phyloP scores from a whole-genome alignment of 768 basidiomycete species.

The Leucosporidium creatinivorum region DNA sequence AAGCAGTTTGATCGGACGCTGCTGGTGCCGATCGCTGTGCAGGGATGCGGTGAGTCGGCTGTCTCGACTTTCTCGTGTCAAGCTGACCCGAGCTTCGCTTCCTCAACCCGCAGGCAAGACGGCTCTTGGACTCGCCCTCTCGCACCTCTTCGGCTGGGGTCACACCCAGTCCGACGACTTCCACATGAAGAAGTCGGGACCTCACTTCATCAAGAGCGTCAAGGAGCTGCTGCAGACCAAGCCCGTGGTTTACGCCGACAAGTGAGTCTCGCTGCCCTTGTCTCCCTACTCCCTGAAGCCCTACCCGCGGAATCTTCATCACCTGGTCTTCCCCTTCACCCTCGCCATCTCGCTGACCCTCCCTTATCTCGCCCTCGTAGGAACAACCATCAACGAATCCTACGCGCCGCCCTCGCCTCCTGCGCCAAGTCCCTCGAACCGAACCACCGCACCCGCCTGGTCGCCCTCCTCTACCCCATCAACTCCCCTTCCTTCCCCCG shows the following conservation, averaged over 20 bases:
- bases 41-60: conserved; percentile 70
- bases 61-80: not conserved
- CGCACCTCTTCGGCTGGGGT: conserved; percentile 71
- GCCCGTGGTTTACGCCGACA: conserved; percentile 85
- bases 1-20: conserved; percentile 58
- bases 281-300: not conserved
- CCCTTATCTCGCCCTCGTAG: conserved; percentile 41
- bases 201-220: conserved; percentile 51
- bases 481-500: conserved; percentile 49
- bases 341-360: not conserved
- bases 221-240: conserved; percentile 53
- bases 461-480: conserved; percentile 73
- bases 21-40: conserved; percentile 80
- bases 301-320: conserved; percentile 15
- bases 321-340: not conserved
- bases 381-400: conserved; percentile 81
- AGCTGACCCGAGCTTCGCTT: not conserved
- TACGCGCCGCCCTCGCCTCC: conserved; percentile 63
- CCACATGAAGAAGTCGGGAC: conserved; percentile 61
- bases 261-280: conserved; percentile 49
- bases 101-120: conserved; percentile 66
- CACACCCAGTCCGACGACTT: conserved; percentile 95
- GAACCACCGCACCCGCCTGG: conserved; percentile 51
- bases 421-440: conserved; percentile 44
- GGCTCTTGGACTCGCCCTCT: conserved; percentile 66